Base-by-base conservation (phyloP, 345 rosid species). In the Mallotus nudiflorus region DNA sequence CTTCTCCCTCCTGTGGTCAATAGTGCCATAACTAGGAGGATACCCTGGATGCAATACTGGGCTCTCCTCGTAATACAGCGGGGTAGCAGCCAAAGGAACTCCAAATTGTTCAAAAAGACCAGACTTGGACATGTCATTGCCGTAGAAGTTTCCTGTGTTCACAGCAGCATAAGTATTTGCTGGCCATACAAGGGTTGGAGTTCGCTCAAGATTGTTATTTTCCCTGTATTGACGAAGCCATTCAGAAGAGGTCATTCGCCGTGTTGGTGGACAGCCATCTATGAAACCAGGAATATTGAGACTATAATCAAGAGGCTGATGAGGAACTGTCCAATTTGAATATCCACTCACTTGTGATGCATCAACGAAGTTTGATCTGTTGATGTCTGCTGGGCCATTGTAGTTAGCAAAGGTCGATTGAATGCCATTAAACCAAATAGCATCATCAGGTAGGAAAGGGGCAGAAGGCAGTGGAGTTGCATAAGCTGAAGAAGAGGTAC, bases 211-310 rank as follows among this genome's bases (percentile, higher is more conserved):
- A 76, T 81, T 87, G 33, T 78, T 83, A 59, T 79, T 89, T 75
- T 87, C 93, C 80, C 99, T 88, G 75, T 90, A 95, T 39, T 89
- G 88, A 11, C 93, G 91, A 67, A 95, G 96, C 99, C 99, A 95
- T 79, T 91, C 97, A 0, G 99, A 88, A 68, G 97, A 91, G 65
- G 85, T 82, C 82, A 95, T 68, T 61, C 86, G 83, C n/a, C 69
- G 69, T 61, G 73, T 54, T 35, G 84, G 88, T 0, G 86, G 81
- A 64, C 78, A 88, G 57, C 80, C 83, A 57, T 84, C 84, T 29
- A 62, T 70, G 62, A 80, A 72, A 56, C 80, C 76, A 4, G 87
- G 78, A 50, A 74, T 51, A n/a, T 70, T 45, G 39, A 70, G 49
- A 70, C 60, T 75, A 60, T 82, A 77, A 80, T 67, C 66, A 50